These are phyloP conservation scores for Senna siamea DNA, from an alignment of 306 rosid species.

Conservation along the genomic window DNA sequence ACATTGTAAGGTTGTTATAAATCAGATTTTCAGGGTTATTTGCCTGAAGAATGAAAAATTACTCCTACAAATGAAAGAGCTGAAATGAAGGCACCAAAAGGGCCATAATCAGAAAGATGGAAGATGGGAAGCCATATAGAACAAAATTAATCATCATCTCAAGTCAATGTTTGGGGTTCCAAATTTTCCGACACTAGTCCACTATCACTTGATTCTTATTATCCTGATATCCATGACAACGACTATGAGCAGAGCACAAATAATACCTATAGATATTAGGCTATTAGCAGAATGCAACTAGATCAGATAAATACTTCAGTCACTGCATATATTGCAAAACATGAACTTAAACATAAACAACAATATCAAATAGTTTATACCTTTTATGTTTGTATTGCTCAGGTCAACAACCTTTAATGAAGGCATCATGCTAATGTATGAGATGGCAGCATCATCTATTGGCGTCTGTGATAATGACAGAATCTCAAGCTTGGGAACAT, in stretches of 20 bases:
- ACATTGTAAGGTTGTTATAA: not conserved
- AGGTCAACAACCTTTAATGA: conserved; percentile 73
- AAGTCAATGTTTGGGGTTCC: not conserved
- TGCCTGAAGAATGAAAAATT: not conserved
- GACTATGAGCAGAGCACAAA: conserved; percentile 20
- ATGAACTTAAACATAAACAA: conserved; percentile 20
- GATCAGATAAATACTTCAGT: conserved; percentile 10
- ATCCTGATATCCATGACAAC: not conserved
- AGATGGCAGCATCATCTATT: conserved; percentile 69
- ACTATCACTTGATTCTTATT: not conserved
- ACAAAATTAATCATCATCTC: not conserved
- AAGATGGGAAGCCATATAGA: not conserved
- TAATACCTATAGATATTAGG: conserved; percentile 23
- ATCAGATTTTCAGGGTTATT: not conserved
- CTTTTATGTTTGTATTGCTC: conserved; percentile 76
- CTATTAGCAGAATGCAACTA: conserved; percentile 23
- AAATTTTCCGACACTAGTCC: not conserved
- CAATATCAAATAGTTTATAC: conserved; percentile 46
- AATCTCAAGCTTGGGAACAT: conserved; percentile 71
- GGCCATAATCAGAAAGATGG: not conserved
- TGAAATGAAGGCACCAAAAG: conserved; percentile 3
- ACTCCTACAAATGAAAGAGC: not conserved
- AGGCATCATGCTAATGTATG: conserved; percentile 74
- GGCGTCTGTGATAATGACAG: conserved; percentile 69
- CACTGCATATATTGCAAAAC: not conserved